Percentiles rank a stretch among this genome's conserved stretches.
phyloP scores from a whole-genome alignment of 352 stramenopile species.

The Globisporangium perplexum region DNA sequence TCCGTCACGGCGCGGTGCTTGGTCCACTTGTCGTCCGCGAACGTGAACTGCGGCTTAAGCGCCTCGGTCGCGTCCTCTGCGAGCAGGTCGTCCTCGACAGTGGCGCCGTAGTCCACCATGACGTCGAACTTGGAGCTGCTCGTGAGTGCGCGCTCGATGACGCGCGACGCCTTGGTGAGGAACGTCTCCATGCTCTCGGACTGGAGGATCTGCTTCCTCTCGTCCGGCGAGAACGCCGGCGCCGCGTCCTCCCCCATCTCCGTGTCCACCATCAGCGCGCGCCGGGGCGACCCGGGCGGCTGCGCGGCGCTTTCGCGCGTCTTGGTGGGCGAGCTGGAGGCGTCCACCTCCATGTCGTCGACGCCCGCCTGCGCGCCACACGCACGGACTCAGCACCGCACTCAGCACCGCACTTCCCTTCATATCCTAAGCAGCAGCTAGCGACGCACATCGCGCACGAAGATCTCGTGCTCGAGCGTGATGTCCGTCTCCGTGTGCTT shows the following conservation, averaged over 20 bases:
- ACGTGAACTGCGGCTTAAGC: conserved; percentile 67
- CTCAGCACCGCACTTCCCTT: not conserved
- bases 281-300: conserved; percentile 39
- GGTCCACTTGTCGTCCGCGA: conserved; percentile 79
- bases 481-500: conserved; percentile 84
- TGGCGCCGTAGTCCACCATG: conserved; percentile 80
- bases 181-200: conserved; percentile 77
- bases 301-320: conserved; percentile 10
- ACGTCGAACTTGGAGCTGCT: conserved; percentile 77
- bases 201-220: conserved; percentile 63
- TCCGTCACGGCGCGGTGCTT: conserved; percentile 77
- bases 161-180: conserved; percentile 61
- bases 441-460: conserved; percentile 33
- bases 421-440: not conserved
- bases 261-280: conserved; percentile 44
- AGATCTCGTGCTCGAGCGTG: conserved; percentile 72
- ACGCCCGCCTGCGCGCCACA: conserved; percentile 11
- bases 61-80: conserved; percentile 54
- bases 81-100: conserved; percentile 52
- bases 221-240: conserved; percentile 37
- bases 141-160: conserved; percentile 79
- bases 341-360: conserved; percentile 42
- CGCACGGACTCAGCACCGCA: not conserved
- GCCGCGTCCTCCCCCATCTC: conserved; percentile 22
- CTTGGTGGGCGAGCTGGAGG: conserved; percentile 28